These are phyloP conservation scores for Leccinum griseonigrum DNA, from an alignment of 1,284 basidiomycete species.

Conservation along the genomic window DNA sequence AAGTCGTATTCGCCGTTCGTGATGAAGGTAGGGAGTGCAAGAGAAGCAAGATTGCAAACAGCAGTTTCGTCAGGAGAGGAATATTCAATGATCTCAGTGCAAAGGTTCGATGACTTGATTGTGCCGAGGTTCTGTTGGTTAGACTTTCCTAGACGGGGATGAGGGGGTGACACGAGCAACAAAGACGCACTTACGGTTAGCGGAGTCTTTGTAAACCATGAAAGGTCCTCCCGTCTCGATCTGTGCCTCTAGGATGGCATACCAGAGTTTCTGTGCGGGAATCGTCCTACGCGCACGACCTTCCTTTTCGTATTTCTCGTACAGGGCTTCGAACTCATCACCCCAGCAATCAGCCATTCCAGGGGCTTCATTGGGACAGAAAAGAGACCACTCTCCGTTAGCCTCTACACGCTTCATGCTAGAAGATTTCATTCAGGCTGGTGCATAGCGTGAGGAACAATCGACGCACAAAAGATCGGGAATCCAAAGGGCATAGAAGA, in stretches of 20 bases:
- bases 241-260: constrained; percentile 94
- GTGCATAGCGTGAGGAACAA: neutral
- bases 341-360: constrained; percentile 89
- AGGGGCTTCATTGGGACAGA: constrained; percentile 97
- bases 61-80: constrained; percentile 97
- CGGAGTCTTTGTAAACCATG: constrained; percentile 96
- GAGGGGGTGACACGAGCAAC: constrained; percentile 2
- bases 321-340: constrained; percentile 90
- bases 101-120: constrained; percentile 99
- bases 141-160: constrained; percentile 67
- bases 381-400: constrained; percentile 91
- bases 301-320: constrained; percentile 88
- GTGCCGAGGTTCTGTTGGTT: constrained; percentile 99
- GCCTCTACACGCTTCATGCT: constrained; percentile 93
- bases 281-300: constrained; percentile 87
- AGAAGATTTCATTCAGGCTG: constrained; percentile 2
- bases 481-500: constrained; percentile 99
- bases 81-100: constrained; percentile 99
- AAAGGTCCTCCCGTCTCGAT: constrained; percentile 98
- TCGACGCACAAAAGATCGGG: constrained; percentile 88
- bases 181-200: constrained; percentile 59
- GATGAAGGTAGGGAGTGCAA: constrained; percentile 91
- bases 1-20: constrained; percentile 82
- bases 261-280: constrained; percentile 99
- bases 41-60: constrained; percentile 98